Evolutionary conservation across 129 eudicot genomes (phyloP).

Genomic region (Sambucus nigra): DNA sequence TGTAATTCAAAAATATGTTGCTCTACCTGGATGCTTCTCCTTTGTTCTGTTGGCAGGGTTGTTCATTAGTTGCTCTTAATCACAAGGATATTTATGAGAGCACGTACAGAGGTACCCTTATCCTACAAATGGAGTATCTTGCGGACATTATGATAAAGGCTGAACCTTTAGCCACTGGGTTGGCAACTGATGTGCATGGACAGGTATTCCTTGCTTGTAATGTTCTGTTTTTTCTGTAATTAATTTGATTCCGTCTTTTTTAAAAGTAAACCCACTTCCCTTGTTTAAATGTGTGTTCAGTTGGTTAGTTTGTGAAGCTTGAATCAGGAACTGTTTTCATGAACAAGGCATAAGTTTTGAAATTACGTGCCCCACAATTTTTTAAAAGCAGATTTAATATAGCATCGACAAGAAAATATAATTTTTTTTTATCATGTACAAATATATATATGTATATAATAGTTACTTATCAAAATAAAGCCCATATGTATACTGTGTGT

Average conservation of each 20-base stretch:
- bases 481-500: too few species aligned
- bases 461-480: too few species aligned
- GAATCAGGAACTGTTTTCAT: too few species aligned
- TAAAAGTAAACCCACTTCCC: background rate
- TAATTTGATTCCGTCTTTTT: background rate
- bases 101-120: constrained; percentile 33
- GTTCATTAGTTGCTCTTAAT: constrained; percentile 50
- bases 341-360: too few species aligned
- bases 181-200: constrained; percentile 94
- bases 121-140: constrained; percentile 55
- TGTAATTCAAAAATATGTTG: background rate
- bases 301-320: background rate
- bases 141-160: constrained; percentile 61
- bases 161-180: constrained; percentile 85
- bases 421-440: too few species aligned
- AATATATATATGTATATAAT: too few species aligned
- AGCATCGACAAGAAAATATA: too few species aligned
- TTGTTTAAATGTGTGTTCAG: background rate
- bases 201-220: constrained; percentile 42
- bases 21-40: constrained; percentile 5
- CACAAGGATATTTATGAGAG: constrained; percentile 73
- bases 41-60: constrained; percentile 37
- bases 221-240: background rate
- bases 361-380: too few species aligned
- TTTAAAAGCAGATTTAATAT: too few species aligned